Base-by-base conservation (phyloP, 176 grass and related monocot species). In the Juncus effusus region DNA sequence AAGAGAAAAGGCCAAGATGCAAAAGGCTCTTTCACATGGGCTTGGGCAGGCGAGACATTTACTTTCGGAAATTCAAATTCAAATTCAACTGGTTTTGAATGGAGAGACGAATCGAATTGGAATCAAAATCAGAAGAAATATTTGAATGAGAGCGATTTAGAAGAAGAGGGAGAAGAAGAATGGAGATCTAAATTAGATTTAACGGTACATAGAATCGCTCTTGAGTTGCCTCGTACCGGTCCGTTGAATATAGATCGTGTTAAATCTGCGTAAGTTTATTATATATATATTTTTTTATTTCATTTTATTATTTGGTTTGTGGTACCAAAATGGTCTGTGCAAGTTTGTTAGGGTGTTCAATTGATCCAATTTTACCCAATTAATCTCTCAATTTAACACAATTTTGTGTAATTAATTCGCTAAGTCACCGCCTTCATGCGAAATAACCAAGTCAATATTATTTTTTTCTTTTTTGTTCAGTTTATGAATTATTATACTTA, bases 101-200 rank as follows among this genome's bases (percentile, higher is more conserved):
- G 69, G 69, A 72, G 69, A 59, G 54, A 72, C 40, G 54, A 72
- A n/a, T 72, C 69, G 28, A 60, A 72, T 19, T 45, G 54, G 69
- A 53, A 72, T 36, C 54, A 60, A 41, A 56, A 80, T 75, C 61
- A 87, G 80, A 77, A 73, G n/a, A n/a, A n/a, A n/a, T n/a, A n/a
- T 91, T 62, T 91, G 76, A 88, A 75, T 7, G 92, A 91, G 78
- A 96, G 92, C 67, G 92, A 91, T 19, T 40, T 83, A 2, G 92
- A 96, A 14, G 86, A 89, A 35, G 87, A 96, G 61, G 78, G 76
- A 49, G 76, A 83, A 59, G 36, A 39, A 40, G 76, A 83, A 60
- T 16, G 35, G 8, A 14, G 47, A 72, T 72, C 2, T 0, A 72
- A 72, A 1, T 52, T 77, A 53, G 39, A 80, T 77, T 2, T 86